Evolutionary conservation across 1,284 basidiomycete genomes (phyloP), one percentile per base, ranked within the genome.

Genomic region (Rhodotorula sp.): DNA sequence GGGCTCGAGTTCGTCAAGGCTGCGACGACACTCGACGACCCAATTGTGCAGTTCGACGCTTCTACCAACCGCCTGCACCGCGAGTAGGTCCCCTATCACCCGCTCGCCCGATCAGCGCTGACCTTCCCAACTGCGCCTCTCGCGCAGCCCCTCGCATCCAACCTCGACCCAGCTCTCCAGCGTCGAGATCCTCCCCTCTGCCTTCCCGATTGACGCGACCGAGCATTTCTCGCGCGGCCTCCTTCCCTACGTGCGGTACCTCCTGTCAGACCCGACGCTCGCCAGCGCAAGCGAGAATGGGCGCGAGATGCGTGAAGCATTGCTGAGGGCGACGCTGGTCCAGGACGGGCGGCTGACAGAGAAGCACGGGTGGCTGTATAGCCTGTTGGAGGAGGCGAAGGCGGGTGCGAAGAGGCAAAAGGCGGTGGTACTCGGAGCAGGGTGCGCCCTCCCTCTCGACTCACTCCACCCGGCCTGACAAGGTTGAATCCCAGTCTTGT

Each of bases 121-220:
- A 56, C 50, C 34, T n/a, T 48, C 22, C 29, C 13, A 22, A 34
- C 7, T 27, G 25, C 27, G 48, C 27, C 39, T 22, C 39, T 22
- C 29, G 17, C 8, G 1, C 64, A 66, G 64, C 55, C 57, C 64
- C 15, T 21, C 61, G 46, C 29, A 59, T 22, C 48, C 62, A 9
- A 25, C 64, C 37, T 58, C 69, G 9, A 73, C 92, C 8, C 87
- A 90, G 64, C 87, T 94, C 78, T 92, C 93, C 87, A 87, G 90
- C 0, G 89, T 94, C 62, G 94, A 96, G 79, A 95, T 96, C 75
- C 86, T 95, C 5, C 94, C 93, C 0, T 87, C 92, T 0, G 87
- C 90, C 65, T 85, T 96, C 25, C 90, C 92, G 34, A 82, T 87
- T 59, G 92, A 95, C 76, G 90, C 92, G 12, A 92, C 91, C 0